Evolutionary conservation across 441 rosid species (phyloP), one percentile per base, ranked within the genome.

Genomic region (Metrosideros polymorpha): DNA sequence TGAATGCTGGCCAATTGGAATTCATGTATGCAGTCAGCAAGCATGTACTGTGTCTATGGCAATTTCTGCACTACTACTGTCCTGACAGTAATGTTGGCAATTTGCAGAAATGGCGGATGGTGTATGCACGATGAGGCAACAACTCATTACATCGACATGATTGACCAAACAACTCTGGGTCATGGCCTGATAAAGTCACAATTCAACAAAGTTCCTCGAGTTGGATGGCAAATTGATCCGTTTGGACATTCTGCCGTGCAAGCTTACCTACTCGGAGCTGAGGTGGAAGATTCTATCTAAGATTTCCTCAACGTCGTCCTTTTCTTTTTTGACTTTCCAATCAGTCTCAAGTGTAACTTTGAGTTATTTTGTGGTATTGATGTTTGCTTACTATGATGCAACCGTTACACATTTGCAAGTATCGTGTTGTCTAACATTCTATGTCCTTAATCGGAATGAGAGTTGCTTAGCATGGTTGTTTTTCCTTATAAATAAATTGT

Each of bases 111-210:
- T 87, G 98, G 98, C 45, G 99, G 98, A 71, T 95, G 98, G 98
- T 93, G 96, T 84, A 97, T 97, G 99, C 96, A 94, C 53, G 99
- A 97, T 86, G 99, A 97, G 92, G 99, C 98, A 56, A 75, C 98
- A 49, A 32, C 91, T 51, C 98, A 95, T 91, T 97, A 95, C 88
- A 89, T 97, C 86, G 99, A 97, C 87, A 97, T 95, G 98, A 95
- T 97, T 29, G 99, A 97, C 87, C 99, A 97, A 79, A 94, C 96
- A 45, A 95, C 99, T 85, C 87, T 92, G 24, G 99, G 99, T 17
- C 98, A 97, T 91, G 89, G 56, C 1, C 87, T 88, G 25, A 94
- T 97, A 88, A 94, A 94, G 91, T 84, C 90, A 84, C 88, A 92
- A 47, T 95, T 95, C 86, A 92, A 95, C 87, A 89, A 84, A 82